A percentile compares a stretch with the other conserved stretches of the same genome.
Conservation (phyloP, 139 green algal species). For the Picochlorum sp. region DNA sequence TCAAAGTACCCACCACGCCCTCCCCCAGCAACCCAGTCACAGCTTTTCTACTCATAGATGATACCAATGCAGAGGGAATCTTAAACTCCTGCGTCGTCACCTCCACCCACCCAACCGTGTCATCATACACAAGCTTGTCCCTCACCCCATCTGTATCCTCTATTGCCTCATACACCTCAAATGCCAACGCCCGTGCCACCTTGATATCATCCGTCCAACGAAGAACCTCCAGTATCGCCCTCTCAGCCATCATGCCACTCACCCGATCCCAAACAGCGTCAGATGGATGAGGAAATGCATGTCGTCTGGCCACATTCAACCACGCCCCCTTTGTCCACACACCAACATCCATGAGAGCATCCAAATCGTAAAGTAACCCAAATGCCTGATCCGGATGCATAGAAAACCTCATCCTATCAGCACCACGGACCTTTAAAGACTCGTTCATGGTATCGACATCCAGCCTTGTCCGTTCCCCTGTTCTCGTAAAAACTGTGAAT, state of each 20-base stretch:
- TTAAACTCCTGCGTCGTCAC: slow-evolving; percentile 39
- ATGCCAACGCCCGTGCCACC: slow-evolving; percentile 43
- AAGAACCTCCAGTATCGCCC: slow-evolving; percentile 50
- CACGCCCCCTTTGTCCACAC: slow-evolving; percentile 45
- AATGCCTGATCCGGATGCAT: slow-evolving; percentile 72
- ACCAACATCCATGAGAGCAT: slow-evolving; percentile 43
- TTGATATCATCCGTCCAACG: slow-evolving; percentile 53
- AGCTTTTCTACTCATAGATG: slow-evolving; percentile 33
- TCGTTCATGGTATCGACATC: slow-evolving; percentile 79
- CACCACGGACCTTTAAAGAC: slow-evolving; percentile 43
- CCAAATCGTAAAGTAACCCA: slow-evolving; percentile 63
- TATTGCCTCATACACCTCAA: slow-evolving; percentile 39
- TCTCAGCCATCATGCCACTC: slow-evolving; percentile 33
- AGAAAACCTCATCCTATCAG: slow-evolving; percentile 37
- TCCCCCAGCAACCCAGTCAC: slow-evolving; percentile 37
- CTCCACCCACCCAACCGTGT: slow-evolving; percentile 56
- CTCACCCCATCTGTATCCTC: slow-evolving; percentile 23
- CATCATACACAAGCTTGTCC: slow-evolving; percentile 10
- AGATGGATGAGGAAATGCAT: too few relatives aligned
- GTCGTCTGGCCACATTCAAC: slow-evolving; percentile 37
- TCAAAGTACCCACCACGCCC: slow-evolving; percentile 49
- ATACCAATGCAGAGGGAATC: slow-evolving; percentile 62
- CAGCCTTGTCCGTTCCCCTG: slow-evolving; percentile 28
- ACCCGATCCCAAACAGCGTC: too few relatives aligned
- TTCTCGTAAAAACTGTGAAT: slow-evolving; percentile 39